Evolutionary conservation across 2,329 filamentous ascomycete species (phyloP), one percentile per base, ranked within the genome.

Genomic region (Proliferodiscus dingleyae): DNA sequence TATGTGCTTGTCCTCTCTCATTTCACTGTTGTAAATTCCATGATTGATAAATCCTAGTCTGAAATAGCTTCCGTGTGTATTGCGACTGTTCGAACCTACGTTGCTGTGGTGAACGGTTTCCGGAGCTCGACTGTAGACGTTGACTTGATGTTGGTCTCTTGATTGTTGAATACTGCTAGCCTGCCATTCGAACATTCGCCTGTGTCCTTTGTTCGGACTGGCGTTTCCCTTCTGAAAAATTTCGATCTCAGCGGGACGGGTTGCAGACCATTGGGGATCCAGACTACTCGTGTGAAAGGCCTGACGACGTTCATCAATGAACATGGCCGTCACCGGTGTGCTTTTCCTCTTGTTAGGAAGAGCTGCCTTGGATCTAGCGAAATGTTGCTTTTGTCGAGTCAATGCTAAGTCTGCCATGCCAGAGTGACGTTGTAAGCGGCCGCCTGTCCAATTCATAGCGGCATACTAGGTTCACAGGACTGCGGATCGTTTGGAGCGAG

Each of bases 361-460:
- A 26, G 60, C 64, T 18, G 62, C 64, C 33, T 68, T 66, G 28
- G 65, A 66, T 46, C 66, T 70, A 33, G 71, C 71, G 48, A 74
- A 74, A 52, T 74, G 68, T 39, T 71, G 64, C 52, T 68, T 72
- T 50, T 74, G 71, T n/a, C 63, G 65, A n/a, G 61, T 58, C 24
- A 64, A 57, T 19, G 63, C 52, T 16, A 62, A 58, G 60, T 60
- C 42, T 61, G 62, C 47, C 62, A 57, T 30, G 56, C 59, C 29
- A 59, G 68, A 47, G 55, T 71, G 66, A 47, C 70, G 70, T 32
- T 67, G 64, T 33, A 74, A 62, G 38, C 63, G 69, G 22, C 71
- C 70, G 50, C 72, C 72, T 2, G 71, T 74, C 71, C 71, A 75
- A 54, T 75, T 75, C 72, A 75, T 75, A 4, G 34, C 34, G 19